Percentiles rank a stretch among this genome's conserved stretches.
phyloP scores from a whole-genome alignment of 106 monocot species.

The Platanthera zijinensis region DNA sequence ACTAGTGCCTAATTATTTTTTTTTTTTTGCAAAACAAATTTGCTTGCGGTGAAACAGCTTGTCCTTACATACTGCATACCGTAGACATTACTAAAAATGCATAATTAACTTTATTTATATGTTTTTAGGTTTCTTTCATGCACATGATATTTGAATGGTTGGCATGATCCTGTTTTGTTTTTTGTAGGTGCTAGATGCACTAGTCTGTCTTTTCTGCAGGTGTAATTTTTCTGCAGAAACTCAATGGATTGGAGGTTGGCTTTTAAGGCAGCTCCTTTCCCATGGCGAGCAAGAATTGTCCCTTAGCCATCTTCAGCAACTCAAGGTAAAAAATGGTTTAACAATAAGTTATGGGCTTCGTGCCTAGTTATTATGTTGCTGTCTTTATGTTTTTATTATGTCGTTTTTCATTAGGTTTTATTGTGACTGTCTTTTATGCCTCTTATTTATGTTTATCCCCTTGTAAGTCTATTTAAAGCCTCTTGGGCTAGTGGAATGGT shows the following conservation, averaged over 20 bases:
- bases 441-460: too few relatives aligned
- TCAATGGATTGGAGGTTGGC: conserved; percentile 89
- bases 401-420: too few relatives aligned
- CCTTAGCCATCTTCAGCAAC: conserved; percentile 45
- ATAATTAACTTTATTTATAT: background rate
- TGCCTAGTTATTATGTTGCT: too few relatives aligned
- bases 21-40: background rate
- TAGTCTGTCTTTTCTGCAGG: conserved; percentile 81
- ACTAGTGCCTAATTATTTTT: background rate
- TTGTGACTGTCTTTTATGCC: too few relatives aligned
- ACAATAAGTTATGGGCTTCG: too few relatives aligned
- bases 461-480: too few relatives aligned
- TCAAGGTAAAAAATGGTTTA: conserved; percentile 39
- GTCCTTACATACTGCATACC: background rate
- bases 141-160: background rate
- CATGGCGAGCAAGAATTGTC: conserved; percentile 70
- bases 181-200: conserved; percentile 77
- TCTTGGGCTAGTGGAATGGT: too few relatives aligned
- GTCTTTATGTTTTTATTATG: too few relatives aligned
- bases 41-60: background rate
- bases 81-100: background rate
- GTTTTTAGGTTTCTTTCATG: background rate
- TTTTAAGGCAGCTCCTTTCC: conserved; percentile 85
- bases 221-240: conserved; percentile 68
- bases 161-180: conserved; percentile 8